Evolutionary conservation across 495 filamentous ascomycete species (phyloP), one percentile per base, ranked within the genome.

Genomic region (Coniosporium apollinis): DNA sequence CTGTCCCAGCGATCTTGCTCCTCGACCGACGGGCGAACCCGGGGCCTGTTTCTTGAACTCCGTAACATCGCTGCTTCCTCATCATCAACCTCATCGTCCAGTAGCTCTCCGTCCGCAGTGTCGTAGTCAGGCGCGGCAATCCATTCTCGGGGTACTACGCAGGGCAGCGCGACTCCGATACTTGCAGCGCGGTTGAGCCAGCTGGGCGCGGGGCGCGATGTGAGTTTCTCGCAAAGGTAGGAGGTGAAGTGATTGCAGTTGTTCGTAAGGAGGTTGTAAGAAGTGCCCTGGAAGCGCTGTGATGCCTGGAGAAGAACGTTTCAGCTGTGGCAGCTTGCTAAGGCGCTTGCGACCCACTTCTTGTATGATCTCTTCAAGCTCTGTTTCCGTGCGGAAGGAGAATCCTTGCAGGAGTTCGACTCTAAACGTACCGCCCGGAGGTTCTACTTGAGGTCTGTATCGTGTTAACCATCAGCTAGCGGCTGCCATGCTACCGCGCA

Each of bases 241-340:
- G 64, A 66, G 7, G 81, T 82, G 54, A 85, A 85, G 47, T 85
- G 80, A 45, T 86, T 85, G 60, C 81, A 87, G 49, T 87, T 87
- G 30, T 69, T 69, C 16, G 72, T 79, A 18, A 87, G 62, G 5
- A 87, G 62, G 43, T 83, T 83, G 51, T 86, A 87, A 8, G 61
- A 58, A 1, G 72, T 70, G 11, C 81, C 81, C 18, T 66, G 60
- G 44, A 83, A 87, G 38, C 68, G 61, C 20, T 74, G 64, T 0
- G 71, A 74, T 4, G 70, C 74, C 47, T 56, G 22, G 6, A 13
- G 5, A 7, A 13, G 3, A 25, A 40, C 20, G 34, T 31, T 14
- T 17, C 20, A 13, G 36, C 1, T 14, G 26, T n/a, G 2, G 21
- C 3, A 13, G 19, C 1, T 18, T 15, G 22, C 13, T 17, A 33